Percentiles rank a stretch among this genome's conserved stretches.
phyloP scores from a whole-genome alignment of 805 yeast species.

The Metschnikowia kunwiensis region DNA sequence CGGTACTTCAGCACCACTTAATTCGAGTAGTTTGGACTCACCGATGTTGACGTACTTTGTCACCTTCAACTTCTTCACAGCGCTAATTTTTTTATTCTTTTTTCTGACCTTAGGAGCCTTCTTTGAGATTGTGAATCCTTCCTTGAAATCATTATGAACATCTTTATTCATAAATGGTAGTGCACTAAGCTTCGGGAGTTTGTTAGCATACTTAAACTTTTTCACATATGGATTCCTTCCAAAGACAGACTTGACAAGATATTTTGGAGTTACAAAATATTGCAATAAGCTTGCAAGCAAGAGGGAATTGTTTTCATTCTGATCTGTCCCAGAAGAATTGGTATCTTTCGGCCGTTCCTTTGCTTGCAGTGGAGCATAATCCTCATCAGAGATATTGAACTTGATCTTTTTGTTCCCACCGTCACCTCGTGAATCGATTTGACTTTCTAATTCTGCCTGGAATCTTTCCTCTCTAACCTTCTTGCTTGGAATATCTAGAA shows the following conservation, averaged over 20 bases:
- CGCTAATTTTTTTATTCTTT: slow-evolving; percentile 44
- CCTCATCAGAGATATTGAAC: slow-evolving; percentile 31
- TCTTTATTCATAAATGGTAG: slow-evolving; percentile 69
- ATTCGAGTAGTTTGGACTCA: slow-evolving; percentile 51
- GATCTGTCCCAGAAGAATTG: slow-evolving; percentile 10
- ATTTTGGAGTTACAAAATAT: slow-evolving; percentile 81
- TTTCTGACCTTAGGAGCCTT: slow-evolving; percentile 34
- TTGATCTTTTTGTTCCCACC: slow-evolving; percentile 30
- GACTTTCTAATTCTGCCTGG: slow-evolving; percentile 25
- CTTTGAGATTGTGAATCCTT: slow-evolving; percentile 58
- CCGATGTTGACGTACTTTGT: slow-evolving; percentile 84
- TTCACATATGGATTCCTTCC: slow-evolving; percentile 35
- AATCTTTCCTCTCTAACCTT: slow-evolving; percentile 13
- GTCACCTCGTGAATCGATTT: slow-evolving; percentile 22
- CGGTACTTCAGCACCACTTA: slow-evolving; percentile 59
- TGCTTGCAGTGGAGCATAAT: no score
- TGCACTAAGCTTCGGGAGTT: slow-evolving; percentile 67
- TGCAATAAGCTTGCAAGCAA: slow-evolving; percentile 69
- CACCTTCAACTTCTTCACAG: slow-evolving; percentile 41
- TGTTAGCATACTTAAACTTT: slow-evolving; percentile 60
- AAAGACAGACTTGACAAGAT: slow-evolving; percentile 65
- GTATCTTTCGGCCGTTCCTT: slow-evolving; percentile 7
- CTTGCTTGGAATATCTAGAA: slow-evolving; percentile 51
- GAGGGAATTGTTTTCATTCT: slow-evolving; percentile 38
- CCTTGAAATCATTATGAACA: slow-evolving; percentile 43